Base-by-base conservation (phyloP, 2,329 filamentous ascomycete genomes). In the Byssochlamys sp. region DNA sequence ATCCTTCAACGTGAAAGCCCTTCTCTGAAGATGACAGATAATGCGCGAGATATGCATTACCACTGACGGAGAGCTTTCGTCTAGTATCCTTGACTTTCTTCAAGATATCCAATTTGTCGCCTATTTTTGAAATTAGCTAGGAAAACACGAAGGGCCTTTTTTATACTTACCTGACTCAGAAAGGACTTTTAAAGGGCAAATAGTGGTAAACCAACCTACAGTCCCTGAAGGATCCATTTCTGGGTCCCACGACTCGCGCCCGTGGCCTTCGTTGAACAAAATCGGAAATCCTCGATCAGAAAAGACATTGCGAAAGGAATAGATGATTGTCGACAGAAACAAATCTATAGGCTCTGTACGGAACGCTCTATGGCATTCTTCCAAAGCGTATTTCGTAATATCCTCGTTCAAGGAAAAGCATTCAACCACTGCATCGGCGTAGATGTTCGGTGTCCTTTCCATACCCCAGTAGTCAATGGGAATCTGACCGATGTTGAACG, bases 151-250 rank as follows among this genome's bases (percentile, higher is more conserved):
- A 45, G n/a, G 12, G 3, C 19, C 14, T 19, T 45, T 45, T 10
- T 9, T 24, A 19, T 7, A 45, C 39, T 19, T 45, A 72, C 70
- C 65, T 60, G 64, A 61, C 6, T 56, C 57, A 0, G 66, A 61
- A 3, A 66, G 59, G 2, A 76, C 65, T 54, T 71, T 69, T 3
- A 79, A 62, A 14, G 77, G 77, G 27, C 72, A 74, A 55, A 80
- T 69, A 33, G 77, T 77, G 0, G 78, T 80, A 55, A 80, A 80
- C 78, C 78, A 80, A 3, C 78, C 78, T 11, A 80, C 70, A 0
- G 78, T 80, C 27, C 73, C 65, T 0, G 77, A 76, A 3, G 79
- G 69, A 55, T 80, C 78, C 53, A 80, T 71, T 24, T 66, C 70
- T 2, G 70, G 53, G 57, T 76, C 70, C 69, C 76, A 79, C 0